These are phyloP conservation scores for Alternaria incomplexa DNA, from an alignment of 2,329 filamentous ascomycete species.

Conservation along the genomic window DNA sequence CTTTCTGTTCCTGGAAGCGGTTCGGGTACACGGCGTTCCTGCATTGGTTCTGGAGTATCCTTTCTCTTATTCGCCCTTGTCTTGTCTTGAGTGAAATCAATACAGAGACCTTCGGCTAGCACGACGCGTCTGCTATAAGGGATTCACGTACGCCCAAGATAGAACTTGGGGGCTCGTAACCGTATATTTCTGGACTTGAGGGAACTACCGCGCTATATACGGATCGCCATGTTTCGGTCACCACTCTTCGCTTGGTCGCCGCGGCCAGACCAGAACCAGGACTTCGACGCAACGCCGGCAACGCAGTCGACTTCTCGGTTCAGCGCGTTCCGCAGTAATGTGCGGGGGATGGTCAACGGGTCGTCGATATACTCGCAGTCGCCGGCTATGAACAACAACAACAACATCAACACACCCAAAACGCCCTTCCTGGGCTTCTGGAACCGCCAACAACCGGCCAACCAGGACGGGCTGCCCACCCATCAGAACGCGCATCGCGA, in stretches of 20 bases:
- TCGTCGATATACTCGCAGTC: conserved; percentile 48
- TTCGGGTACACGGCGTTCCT: conserved; percentile 28
- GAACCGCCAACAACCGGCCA: conserved; percentile 34
- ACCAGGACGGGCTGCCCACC: conserved; percentile 26
- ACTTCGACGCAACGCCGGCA: conserved; percentile 29
- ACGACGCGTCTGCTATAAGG: conserved; percentile 39
- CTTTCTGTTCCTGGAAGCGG: conserved; percentile 14
- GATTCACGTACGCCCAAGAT: conserved; percentile 20
- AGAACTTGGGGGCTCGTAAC: conserved; percentile 14
- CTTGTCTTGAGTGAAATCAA: conserved; percentile 17
- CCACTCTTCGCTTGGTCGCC: conserved; percentile 43
- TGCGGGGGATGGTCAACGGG: conserved; percentile 43
- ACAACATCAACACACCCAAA: conserved; percentile 41
- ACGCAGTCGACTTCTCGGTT: conserved; percentile 28
- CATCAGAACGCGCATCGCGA: conserved; percentile 28
- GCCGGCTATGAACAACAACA: conserved; percentile 32
- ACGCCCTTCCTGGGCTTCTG: conserved; percentile 41
- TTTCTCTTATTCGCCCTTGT: conserved; percentile 34
- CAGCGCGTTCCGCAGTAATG: conserved; percentile 24
- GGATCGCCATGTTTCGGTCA: conserved; percentile 40
- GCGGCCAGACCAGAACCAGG: conserved; percentile 37
- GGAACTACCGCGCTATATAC: conserved; percentile 12
- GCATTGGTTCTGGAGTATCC: conserved; percentile 29
- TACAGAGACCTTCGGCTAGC: conserved; percentile 21
- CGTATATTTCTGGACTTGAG: conserved; percentile 16